Base-by-base conservation (phyloP, 2,329 filamentous ascomycete species). In the Biscogniauxia sp. region DNA sequence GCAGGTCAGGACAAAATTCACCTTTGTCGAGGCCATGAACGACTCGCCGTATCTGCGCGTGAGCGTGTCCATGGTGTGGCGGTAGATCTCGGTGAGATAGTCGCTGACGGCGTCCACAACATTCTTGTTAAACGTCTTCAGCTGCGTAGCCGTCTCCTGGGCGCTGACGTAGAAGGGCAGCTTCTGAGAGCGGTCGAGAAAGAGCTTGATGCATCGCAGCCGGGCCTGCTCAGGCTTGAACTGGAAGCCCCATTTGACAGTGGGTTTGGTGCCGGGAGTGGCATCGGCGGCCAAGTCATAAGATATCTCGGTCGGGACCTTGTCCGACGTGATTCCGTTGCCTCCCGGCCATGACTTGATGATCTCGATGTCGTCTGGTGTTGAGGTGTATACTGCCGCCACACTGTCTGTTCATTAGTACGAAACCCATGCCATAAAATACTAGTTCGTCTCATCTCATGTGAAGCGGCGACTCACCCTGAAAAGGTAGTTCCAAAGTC, bases 401-500 rank as follows among this genome's bases (percentile, higher is more conserved):
- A 91, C 88, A 58, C 85, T 87, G 63, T 66, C 50, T 51, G 7
- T 15, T 49, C 23, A 61, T 66, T 45, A 71, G 66, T 59, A n/a
- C 51, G 6, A 53, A 51, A n/a, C 50, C 28, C 17, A 17, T 54
- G 19, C 20, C 20, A 58, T 13, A 26, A 32, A 13, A 32, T 13
- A 7, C 7, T 7, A 32, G 23, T 23, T 23, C 23, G 5, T 32
- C 20, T 9, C 6, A 51, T 28, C 41, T 51, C 49, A n/a, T 56
- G 19, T 49, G 17, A 41, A 25, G 41, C 49, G n/a, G 25, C 53
- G 28, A 80, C 84, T 78, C 76, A 89, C 86, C 89, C 90, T 51
- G 88, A 91, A 72, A 91, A 93, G 1, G 90, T 93, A n/a, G 91
- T 93, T 15, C 91, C 91, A 77, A 93, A 93, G 73, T 93, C 91